Evolutionary conservation across 352 stramenopile genomes (phyloP).

Genomic region (Blastocystis sp.): DNA sequence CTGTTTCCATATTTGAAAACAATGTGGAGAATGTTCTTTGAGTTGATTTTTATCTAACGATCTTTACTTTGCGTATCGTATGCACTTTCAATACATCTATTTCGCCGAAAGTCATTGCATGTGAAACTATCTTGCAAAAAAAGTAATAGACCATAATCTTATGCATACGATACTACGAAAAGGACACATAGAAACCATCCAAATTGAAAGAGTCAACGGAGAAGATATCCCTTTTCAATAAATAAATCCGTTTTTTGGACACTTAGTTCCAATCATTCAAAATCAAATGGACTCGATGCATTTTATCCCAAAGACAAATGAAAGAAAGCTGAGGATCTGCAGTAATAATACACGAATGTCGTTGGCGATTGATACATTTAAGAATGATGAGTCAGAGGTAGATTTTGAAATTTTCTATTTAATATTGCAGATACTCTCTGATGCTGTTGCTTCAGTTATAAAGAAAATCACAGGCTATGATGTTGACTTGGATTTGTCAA

Average conservation of each 20-base stretch:
- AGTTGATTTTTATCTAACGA: not conserved
- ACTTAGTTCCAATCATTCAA: too few species aligned
- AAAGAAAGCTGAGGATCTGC: too few species aligned
- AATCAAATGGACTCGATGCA: not conserved
- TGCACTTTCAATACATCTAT: too few species aligned
- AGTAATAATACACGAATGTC: not conserved
- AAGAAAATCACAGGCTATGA: not conserved
- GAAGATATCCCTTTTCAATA: too few species aligned
- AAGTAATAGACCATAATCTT: too few species aligned
- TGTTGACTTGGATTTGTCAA: not conserved
- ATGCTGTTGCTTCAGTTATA: not conserved
- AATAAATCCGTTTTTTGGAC: too few species aligned
- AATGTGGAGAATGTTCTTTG: not conserved
- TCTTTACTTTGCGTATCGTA: too few species aligned
- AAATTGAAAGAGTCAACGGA: too few species aligned
- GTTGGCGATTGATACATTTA: not conserved
- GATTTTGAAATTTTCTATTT: not conserved
- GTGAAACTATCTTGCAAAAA: too few species aligned
- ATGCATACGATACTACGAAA: too few species aligned
- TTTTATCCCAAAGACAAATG: not conserved
- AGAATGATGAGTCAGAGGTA: not conserved
- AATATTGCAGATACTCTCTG: not conserved
- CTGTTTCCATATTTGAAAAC: conserved; percentile 21
- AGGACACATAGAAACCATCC: too few species aligned
- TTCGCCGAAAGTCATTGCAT: too few species aligned